A percentile compares a stretch with the other conserved stretches of the same genome.
phyloP scores from a whole-genome alignment of 2,329 filamentous ascomycete genomes.

The Parastagonospora avenae region DNA sequence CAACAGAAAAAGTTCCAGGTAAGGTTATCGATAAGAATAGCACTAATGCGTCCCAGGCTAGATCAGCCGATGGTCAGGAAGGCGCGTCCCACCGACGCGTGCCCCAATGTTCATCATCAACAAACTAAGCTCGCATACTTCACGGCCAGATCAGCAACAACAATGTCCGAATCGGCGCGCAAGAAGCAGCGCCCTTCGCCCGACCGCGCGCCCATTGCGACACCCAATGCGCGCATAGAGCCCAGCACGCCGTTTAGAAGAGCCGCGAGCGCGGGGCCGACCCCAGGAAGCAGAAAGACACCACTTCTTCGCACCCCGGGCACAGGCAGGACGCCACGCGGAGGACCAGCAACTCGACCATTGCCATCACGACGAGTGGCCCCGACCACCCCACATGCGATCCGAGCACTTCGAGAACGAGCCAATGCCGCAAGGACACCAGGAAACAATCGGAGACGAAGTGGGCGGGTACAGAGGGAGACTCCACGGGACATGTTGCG shows the following conservation, averaged over 20 bases:
- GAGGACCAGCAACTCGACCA: constrained; percentile 39
- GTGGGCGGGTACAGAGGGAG: constrained; percentile 57
- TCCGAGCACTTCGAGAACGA: constrained; percentile 60
- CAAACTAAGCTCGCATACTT: constrained; percentile 6
- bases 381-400: constrained; percentile 61
- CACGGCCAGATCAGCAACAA: constrained; percentile 9
- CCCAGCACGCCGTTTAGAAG: constrained; percentile 44
- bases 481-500: constrained; percentile 61
- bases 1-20: constrained; percentile 31
- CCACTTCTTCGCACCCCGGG: constrained; percentile 42
- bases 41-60: constrained; percentile 10
- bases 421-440: constrained; percentile 57
- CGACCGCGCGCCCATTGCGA: constrained; percentile 32
- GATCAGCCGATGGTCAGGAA: constrained; percentile 3
- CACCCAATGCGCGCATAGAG: constrained; percentile 25
- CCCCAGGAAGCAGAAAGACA: constrained; percentile 38
- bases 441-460: constrained; percentile 54
- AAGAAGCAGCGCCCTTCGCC: constrained; percentile 44
- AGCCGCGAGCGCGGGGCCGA: constrained; percentile 40
- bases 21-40: constrained; percentile 37
- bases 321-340: constrained; percentile 42
- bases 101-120: constrained; percentile 27
- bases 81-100: constrained; percentile 29
- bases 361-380: constrained; percentile 44
- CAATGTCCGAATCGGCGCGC: constrained; percentile 45